These are phyloP conservation scores for Adansonia grandidieri DNA, from an alignment of 441 rosid genomes.

Conservation along the genomic window DNA sequence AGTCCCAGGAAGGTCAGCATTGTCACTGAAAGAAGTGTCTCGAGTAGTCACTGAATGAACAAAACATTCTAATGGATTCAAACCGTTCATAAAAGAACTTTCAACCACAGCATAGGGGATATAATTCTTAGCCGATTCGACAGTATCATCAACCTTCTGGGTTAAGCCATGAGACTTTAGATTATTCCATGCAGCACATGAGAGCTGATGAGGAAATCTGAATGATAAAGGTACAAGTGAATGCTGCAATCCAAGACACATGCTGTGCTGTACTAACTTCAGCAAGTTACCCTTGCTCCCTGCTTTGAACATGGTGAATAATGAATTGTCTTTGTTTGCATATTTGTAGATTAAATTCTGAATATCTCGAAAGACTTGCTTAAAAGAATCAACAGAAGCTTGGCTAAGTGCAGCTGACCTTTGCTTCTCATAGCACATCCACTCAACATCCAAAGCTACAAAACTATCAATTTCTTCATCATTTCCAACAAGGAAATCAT, in stretches of 20 bases:
- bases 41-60: constrained; percentile 88
- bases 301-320: constrained; percentile 81
- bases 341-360: constrained; percentile 72
- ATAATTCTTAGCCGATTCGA: constrained; percentile 54
- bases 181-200: constrained; percentile 75
- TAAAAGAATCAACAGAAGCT: constrained; percentile 79
- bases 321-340: constrained; percentile 65
- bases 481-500: constrained; percentile 58
- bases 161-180: constrained; percentile 37
- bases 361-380: constrained; percentile 75
- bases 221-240: constrained; percentile 82
- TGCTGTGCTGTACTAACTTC: constrained; percentile 86
- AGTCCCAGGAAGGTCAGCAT: constrained; percentile 98
- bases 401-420: constrained; percentile 77
- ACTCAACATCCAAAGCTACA: constrained; percentile 46
- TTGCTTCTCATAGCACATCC: constrained; percentile 69
- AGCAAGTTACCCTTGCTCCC: constrained; percentile 94
- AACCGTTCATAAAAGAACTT: constrained; percentile 75
- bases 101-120: constrained; percentile 80
- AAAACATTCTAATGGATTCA: constrained; percentile 87
- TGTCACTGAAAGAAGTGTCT: constrained; percentile 87
- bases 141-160: constrained; percentile 35
- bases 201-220: constrained; percentile 72
- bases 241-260: constrained; percentile 90
- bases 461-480: constrained; percentile 45